Conservation (phyloP, 169 alveolate genomes). For the Cryptosporidium bovis region DNA sequence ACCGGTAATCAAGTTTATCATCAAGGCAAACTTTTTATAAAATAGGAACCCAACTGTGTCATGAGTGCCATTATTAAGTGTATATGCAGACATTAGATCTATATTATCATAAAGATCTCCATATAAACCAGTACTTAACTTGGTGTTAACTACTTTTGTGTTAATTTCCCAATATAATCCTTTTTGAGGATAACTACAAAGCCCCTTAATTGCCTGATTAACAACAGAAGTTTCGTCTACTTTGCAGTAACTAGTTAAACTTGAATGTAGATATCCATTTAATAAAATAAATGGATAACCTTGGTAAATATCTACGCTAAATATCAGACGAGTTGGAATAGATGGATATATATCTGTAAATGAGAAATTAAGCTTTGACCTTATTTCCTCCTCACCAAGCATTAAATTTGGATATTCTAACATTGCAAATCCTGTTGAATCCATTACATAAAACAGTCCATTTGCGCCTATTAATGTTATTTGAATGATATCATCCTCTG, state of each 20-base stretch:
- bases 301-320: conserved; percentile 32
- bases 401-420: conserved; percentile 50
- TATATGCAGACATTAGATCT: conserved; percentile 46
- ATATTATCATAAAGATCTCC: conserved; percentile 43
- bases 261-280: conserved; percentile 55
- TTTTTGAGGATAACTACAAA: conserved; percentile 34
- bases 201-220: conserved; percentile 47
- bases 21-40: neutral
- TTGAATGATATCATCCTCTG: conserved; percentile 18
- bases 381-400: conserved; percentile 25
- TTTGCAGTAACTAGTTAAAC: conserved; percentile 42
- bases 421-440: conserved; percentile 54
- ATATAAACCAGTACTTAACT: conserved; percentile 18
- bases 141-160: conserved; percentile 17
- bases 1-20: conserved; percentile 35
- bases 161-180: conserved; percentile 30
- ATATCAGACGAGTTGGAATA: conserved; percentile 17
- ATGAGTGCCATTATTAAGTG: conserved; percentile 52
- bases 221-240: conserved; percentile 53
- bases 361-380: conserved; percentile 24
- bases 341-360: conserved; percentile 64
- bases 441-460: conserved; percentile 54
- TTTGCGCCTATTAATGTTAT: conserved; percentile 37
- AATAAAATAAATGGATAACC: conserved; percentile 55
- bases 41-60: conserved; percentile 59